Evolutionary conservation across 805 yeast genomes (phyloP).

Genomic region (Kuraishia hungarica): DNA sequence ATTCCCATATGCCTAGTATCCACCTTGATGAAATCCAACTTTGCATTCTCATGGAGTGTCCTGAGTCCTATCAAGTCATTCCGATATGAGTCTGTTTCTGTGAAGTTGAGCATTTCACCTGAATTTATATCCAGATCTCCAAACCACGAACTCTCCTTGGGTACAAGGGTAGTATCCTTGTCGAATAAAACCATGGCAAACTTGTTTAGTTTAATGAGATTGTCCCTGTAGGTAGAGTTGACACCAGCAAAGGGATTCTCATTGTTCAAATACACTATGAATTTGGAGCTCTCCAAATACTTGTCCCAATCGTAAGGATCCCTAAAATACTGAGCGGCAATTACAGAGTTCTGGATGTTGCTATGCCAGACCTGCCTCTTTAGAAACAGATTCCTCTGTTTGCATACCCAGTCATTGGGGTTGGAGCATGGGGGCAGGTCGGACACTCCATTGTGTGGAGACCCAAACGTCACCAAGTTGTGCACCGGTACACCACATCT

Average conservation of each 20-base stretch:
- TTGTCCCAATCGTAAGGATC: slow-evolving; percentile 44
- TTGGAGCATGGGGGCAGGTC: slow-evolving; percentile 56
- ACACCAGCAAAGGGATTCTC: slow-evolving; percentile 29
- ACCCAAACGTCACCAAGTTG: slow-evolving; percentile 64
- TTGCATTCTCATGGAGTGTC: slow-evolving; percentile 30
- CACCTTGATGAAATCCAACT: slow-evolving; percentile 39
- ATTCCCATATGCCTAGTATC: slow-evolving; percentile 62
- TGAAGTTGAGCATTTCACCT: slow-evolving; percentile 34
- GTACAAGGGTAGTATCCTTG: slow-evolving; percentile 61
- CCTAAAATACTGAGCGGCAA: slow-evolving; percentile 75
- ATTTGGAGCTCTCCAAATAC: slow-evolving; percentile 48
- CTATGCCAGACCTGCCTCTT: slow-evolving; percentile 53
- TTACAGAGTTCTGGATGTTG: slow-evolving; percentile 43
- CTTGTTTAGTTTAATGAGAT: slow-evolving; percentile 35
- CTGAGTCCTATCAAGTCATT: slow-evolving; percentile 55
- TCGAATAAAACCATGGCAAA: slow-evolving; percentile 53
- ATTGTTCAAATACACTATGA: slow-evolving; percentile 60
- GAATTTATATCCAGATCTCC: slow-evolving; percentile 38
- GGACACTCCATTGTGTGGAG: slow-evolving; percentile 71
- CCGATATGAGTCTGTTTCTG: slow-evolving; percentile 39
- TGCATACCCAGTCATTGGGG: slow-evolving; percentile 48
- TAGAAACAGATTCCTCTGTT: slow-evolving; percentile 41
- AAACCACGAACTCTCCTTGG: slow-evolving; percentile 66
- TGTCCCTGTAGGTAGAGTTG: slow-evolving; percentile 31
- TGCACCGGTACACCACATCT: slow-evolving; percentile 41